Conservation (phyloP, 31 red algal species). For the Bonnemaisonia californica region DNA sequence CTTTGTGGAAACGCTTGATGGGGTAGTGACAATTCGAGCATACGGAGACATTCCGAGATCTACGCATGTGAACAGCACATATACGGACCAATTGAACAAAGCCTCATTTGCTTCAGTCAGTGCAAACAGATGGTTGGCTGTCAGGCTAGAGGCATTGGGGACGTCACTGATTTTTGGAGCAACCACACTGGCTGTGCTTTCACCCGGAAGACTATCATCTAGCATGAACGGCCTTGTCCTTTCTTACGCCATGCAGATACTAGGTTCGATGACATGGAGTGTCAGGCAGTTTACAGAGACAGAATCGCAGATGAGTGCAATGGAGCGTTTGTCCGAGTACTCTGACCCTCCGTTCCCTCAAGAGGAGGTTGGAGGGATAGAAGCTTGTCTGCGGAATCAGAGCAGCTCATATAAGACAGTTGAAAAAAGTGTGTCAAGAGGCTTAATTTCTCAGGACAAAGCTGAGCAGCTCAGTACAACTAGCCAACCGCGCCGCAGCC, state of each 20-base stretch:
- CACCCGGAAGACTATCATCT: slow-evolving; percentile 48
- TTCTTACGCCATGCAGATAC: slow-evolving; percentile 81
- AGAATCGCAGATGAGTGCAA: slow-evolving; percentile 82
- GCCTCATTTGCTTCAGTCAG: slow-evolving; percentile 52
- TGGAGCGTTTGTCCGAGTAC: slow-evolving; percentile 86
- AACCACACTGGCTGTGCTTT: slow-evolving; percentile 67
- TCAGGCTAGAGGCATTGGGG: slow-evolving; percentile 76
- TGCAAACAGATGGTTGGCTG: slow-evolving; percentile 82
- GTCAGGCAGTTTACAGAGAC: slow-evolving; percentile 87
- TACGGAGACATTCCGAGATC: slow-evolving; percentile 64
- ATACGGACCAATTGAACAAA: slow-evolving; percentile 56
- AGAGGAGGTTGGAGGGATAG: slow-evolving; percentile 66
- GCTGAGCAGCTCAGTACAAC: slow-evolving; percentile 18
- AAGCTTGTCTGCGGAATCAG: slow-evolving; percentile 46
- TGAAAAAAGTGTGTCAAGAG: slow-evolving; percentile 20
- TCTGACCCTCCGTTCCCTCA: slow-evolving; percentile 65
- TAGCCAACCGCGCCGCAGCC: slow-evolving; percentile 23
- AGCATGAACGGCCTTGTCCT: slow-evolving; percentile 80
- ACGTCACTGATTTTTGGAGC: slow-evolving; percentile 78
- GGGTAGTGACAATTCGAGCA: slow-evolving; percentile 88
- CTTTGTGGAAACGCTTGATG: slow-evolving; percentile 89
- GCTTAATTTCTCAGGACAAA: slow-evolving; percentile 63
- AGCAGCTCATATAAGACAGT: slow-evolving; percentile 2
- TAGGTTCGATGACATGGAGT: slow-evolving; percentile 76
- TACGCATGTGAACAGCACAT: slow-evolving; percentile 40